Evolutionary conservation across 2,329 filamentous ascomycete genomes (phyloP).

Genomic region (Claviceps pusilla): DNA sequence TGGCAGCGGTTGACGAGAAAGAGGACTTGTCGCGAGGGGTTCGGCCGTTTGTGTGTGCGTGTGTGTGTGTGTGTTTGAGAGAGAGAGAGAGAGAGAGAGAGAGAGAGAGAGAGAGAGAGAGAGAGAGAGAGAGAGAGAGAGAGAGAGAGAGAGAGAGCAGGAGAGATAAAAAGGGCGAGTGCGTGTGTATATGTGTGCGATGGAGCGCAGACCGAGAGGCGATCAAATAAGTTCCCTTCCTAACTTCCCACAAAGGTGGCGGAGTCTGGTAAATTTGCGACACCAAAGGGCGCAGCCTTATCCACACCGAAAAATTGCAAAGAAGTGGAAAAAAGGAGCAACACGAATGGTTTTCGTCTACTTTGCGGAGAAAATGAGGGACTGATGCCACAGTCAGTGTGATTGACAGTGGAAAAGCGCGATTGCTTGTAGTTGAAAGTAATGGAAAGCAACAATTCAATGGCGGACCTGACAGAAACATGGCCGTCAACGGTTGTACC

Average conservation of each 20-base stretch:
- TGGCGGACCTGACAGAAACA: neutral
- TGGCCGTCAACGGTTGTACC: too few species aligned
- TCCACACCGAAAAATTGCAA: neutral
- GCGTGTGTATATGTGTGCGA: neutral
- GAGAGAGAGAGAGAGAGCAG: too few species aligned
- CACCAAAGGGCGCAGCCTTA: neutral
- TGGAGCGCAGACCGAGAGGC: neutral
- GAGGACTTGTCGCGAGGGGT: neutral
- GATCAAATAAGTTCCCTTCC: neutral
- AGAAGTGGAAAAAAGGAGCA: neutral
- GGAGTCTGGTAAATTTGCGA: neutral
- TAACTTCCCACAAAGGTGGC: neutral
- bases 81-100: too few species aligned
- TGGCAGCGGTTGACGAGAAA: conserved; percentile 14
- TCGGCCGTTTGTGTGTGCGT: neutral
- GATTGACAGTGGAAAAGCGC: neutral
- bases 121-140: too few species aligned
- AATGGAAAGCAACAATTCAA: neutral
- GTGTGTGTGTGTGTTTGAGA: neutral
- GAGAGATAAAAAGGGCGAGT: neutral
- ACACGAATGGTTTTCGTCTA: neutral
- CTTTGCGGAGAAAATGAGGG: neutral
- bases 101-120: too few species aligned
- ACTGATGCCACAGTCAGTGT: neutral
- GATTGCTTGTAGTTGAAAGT: neutral